Evolutionary conservation across 164 flowering plant species (phyloP).

Genomic region (Dillenia turbinata): DNA sequence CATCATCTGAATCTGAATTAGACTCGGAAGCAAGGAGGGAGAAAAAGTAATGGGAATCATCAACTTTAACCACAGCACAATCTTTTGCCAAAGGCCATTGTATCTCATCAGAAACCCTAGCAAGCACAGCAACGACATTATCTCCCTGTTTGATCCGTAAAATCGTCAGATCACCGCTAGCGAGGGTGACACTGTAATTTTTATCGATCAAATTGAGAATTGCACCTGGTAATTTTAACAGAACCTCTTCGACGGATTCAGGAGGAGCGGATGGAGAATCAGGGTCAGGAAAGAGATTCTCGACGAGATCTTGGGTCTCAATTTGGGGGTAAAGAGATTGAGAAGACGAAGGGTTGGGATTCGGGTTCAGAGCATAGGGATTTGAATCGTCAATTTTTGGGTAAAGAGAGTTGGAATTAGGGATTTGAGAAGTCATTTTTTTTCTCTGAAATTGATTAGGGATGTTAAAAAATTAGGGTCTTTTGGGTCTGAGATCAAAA

Average conservation of each 20-base stretch:
- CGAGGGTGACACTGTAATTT: conserved; percentile 31
- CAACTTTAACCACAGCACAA: conserved; percentile 27
- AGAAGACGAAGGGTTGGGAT: conserved; percentile 20
- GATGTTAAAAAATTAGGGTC: neutral
- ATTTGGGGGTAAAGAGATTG: conserved; percentile 34
- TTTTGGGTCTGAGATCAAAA: neutral
- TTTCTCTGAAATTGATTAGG: neutral
- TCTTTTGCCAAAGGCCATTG: conserved; percentile 36
- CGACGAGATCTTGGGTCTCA: conserved; percentile 34
- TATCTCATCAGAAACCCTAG: conserved; percentile 22
- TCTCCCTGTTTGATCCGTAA: conserved; percentile 19
- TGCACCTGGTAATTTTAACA: conserved; percentile 23
- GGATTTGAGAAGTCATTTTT: conserved; percentile 35
- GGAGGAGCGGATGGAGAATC: conserved; percentile 15
- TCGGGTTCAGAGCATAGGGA: conserved; percentile 2
- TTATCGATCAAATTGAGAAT: conserved; percentile 28
- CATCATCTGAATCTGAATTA: conserved; percentile 4
- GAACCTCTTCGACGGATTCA: conserved; percentile 16
- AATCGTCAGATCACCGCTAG: conserved; percentile 23
- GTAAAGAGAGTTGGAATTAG: conserved; percentile 17
- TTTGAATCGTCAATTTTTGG: conserved; percentile 14
- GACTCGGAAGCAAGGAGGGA: conserved; percentile 18
- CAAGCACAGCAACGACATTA: conserved; percentile 25
- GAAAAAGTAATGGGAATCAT: conserved; percentile 33
- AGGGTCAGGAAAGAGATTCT: conserved; percentile 34